Conservation (phyloP, 208 protist species). For the Lotmaria passim region DNA sequence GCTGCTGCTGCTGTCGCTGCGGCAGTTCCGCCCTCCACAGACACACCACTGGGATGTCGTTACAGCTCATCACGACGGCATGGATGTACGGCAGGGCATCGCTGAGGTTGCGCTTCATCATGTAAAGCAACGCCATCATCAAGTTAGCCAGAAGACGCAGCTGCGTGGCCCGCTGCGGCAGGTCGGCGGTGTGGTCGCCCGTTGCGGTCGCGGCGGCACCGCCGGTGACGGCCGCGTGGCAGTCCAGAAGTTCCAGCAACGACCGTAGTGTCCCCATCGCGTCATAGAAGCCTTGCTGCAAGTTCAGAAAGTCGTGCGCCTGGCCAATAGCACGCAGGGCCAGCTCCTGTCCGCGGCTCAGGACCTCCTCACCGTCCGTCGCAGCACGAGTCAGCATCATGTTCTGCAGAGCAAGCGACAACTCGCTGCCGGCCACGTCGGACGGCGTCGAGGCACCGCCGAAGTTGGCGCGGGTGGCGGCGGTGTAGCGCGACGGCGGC, state of each 20-base stretch:
- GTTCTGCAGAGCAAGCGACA: constrained; percentile 30
- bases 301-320: constrained; percentile 33
- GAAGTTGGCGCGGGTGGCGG: not conserved
- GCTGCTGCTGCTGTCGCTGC: not conserved
- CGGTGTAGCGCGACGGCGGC: constrained; percentile 17
- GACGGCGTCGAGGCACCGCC: constrained; percentile 4
- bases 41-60: constrained; percentile 32
- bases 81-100: constrained; percentile 51
- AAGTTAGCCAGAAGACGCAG: constrained; percentile 57
- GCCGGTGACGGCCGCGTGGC: constrained; percentile 29
- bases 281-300: constrained; percentile 47
- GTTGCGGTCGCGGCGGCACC: constrained; percentile 14
- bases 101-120: constrained; percentile 37
- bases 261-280: constrained; percentile 45
- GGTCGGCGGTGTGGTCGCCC: constrained; percentile 27
- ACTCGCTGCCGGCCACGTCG: constrained; percentile 27
- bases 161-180: constrained; percentile 40
- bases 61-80: constrained; percentile 44
- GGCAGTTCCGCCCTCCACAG: constrained; percentile 22
- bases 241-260: constrained; percentile 44
- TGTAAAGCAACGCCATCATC: constrained; percentile 46
- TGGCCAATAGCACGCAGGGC: constrained; percentile 29
- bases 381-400: constrained; percentile 18
- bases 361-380: constrained; percentile 37
- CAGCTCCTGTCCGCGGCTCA: constrained; percentile 31